Evolutionary conservation across 495 filamentous ascomycete genomes (phyloP).

Genomic region (Annulohypoxylon maeteangense): DNA sequence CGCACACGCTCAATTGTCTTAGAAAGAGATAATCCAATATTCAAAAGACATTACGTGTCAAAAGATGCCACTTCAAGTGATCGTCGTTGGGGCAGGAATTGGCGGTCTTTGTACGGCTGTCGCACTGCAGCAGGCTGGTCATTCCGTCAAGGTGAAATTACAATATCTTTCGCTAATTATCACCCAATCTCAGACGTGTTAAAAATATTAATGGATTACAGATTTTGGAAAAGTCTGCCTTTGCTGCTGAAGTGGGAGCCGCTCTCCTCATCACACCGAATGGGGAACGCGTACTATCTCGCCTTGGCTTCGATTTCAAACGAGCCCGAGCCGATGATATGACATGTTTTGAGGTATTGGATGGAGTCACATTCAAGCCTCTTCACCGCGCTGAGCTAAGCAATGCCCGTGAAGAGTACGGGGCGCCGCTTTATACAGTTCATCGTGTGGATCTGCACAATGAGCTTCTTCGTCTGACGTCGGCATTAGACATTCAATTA

Average conservation of each 20-base stretch:
- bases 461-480: slow-evolving; percentile 9
- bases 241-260: slow-evolving; percentile 65
- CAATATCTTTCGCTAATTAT: neutral
- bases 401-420: slow-evolving; percentile 16
- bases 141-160: slow-evolving; percentile 57
- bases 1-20: neutral
- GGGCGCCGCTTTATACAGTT: slow-evolving; percentile 16
- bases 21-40: too few relatives aligned
- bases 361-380: slow-evolving; percentile 5
- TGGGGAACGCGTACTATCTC: slow-evolving; percentile 57
- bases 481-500: slow-evolving; percentile 12
- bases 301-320: slow-evolving; percentile 51
- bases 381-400: slow-evolving; percentile 11
- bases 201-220: slow-evolving; percentile 1
- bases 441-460: slow-evolving; percentile 34
- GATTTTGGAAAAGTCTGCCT: slow-evolving; percentile 64
- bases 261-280: slow-evolving; percentile 67
- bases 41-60: neutral
- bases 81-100: slow-evolving; percentile 68
- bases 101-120: slow-evolving; percentile 68
- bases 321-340: slow-evolving; percentile 25
- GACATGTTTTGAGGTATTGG: slow-evolving; percentile 22
- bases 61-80: slow-evolving; percentile 42
- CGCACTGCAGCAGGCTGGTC: slow-evolving; percentile 63
- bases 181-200: neutral